phyloP scores from a whole-genome alignment of 2,329 filamentous ascomycete genomes.

The Coniochaeta hoffmannii region DNA sequence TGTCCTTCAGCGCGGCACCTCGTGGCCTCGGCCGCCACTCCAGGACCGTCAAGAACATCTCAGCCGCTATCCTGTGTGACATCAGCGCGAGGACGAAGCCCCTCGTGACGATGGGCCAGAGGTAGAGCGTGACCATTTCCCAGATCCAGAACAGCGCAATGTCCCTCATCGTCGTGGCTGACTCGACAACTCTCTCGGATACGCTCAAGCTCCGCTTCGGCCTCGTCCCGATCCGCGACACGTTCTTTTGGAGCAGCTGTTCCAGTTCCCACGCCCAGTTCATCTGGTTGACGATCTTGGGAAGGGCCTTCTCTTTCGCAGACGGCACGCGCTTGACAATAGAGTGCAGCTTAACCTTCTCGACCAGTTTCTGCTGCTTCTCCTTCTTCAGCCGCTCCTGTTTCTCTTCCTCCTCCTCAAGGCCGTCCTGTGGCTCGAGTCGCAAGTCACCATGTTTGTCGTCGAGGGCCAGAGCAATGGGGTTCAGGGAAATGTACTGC shows the following conservation, averaged over 20 bases:
- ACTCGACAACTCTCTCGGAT: constrained; percentile 88
- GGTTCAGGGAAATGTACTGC: constrained; percentile 91
- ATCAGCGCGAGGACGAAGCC: constrained; percentile 74
- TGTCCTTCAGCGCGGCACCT: constrained; percentile 82
- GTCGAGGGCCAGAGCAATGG: constrained; percentile 79
- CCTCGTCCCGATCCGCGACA: constrained; percentile 73
- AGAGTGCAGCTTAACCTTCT: constrained; percentile 84
- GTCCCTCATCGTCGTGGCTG: constrained; percentile 78
- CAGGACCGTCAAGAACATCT: constrained; percentile 68
- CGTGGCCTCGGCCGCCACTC: constrained; percentile 79
- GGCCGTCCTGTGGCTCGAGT: constrained; percentile 33
- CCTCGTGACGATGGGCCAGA: constrained; percentile 68
- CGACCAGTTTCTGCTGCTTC: constrained; percentile 59
- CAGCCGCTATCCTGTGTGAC: constrained; percentile 71
- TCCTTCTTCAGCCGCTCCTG: constrained; percentile 52
- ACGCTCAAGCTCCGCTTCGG: constrained; percentile 83
- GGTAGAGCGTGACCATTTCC: constrained; percentile 63
- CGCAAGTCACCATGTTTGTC: constrained; percentile 49
- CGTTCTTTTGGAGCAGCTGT: constrained; percentile 79
- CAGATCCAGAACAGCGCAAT: constrained; percentile 62
- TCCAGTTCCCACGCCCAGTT: constrained; percentile 94
- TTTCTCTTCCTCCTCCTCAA: constrained; percentile 66
- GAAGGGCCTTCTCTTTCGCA: constrained; percentile 73
- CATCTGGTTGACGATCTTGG: constrained; percentile 82
- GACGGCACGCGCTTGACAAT: constrained; percentile 71